Conservation (phyloP, 2,329 filamentous ascomycete genomes). For the Botrytis tulipae region DNA sequence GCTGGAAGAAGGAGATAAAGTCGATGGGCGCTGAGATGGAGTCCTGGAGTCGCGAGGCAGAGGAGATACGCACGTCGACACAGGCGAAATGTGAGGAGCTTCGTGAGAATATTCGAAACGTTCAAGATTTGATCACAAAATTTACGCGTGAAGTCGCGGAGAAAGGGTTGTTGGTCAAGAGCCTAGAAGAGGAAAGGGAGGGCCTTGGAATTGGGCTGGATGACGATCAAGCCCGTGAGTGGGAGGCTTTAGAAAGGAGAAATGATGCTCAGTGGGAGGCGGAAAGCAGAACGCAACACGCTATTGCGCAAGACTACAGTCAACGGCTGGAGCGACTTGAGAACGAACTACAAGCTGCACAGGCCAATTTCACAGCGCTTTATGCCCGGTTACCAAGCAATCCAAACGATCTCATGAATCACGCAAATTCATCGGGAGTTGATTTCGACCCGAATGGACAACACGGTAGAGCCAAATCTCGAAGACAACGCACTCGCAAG, state of each 20-base stretch:
- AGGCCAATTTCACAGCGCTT: conserved; percentile 26
- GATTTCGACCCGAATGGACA: conserved; percentile 36
- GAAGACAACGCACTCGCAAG: conserved; percentile 42
- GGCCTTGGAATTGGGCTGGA: conserved; percentile 60
- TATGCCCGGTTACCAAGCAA: conserved; percentile 32
- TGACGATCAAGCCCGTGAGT: conserved; percentile 46
- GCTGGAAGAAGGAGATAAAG: conserved; percentile 64
- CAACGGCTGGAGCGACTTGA: conserved; percentile 33
- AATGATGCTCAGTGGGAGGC: conserved; percentile 38
- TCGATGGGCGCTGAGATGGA: conserved; percentile 57
- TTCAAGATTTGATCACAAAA: conserved; percentile 55
- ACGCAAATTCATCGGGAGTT: conserved; percentile 38
- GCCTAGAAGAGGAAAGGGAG: conserved; percentile 69
- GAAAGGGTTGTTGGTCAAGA: conserved; percentile 68
- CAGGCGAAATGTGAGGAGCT: conserved; percentile 53
- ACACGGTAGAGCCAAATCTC: conserved; percentile 39
- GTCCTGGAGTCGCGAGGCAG: conserved; percentile 54
- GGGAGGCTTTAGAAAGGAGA: conserved; percentile 34
- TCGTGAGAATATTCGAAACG: conserved; percentile 53
- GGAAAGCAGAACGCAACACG: conserved; percentile 31
- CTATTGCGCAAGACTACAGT: conserved; percentile 28
- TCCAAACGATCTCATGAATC: conserved; percentile 35
- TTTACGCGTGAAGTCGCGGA: conserved; percentile 73
- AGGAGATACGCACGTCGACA: conserved; percentile 50
- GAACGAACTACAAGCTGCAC: conserved; percentile 27